Evolutionary conservation across 768 basidiomycete genomes (phyloP).

Genomic region (Kwoniella europaea): DNA sequence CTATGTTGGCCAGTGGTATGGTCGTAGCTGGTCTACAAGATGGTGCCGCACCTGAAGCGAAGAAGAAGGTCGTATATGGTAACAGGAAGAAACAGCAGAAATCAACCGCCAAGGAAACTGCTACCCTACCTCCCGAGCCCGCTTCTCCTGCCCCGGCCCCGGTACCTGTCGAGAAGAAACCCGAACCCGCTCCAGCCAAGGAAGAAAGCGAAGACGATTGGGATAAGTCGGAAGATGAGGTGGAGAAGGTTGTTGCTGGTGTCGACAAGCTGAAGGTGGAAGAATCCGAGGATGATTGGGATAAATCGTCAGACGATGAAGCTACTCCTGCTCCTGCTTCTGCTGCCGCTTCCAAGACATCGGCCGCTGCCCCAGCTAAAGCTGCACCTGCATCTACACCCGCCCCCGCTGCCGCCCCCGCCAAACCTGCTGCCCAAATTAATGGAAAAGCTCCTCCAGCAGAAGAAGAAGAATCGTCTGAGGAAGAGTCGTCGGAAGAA

Average conservation of each 20-base stretch:
- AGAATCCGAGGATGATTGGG: constrained; percentile 59
- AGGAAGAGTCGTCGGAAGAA: constrained; percentile 43
- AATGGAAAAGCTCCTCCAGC: constrained; percentile 48
- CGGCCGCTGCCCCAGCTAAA: constrained; percentile 33
- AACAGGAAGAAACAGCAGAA: constrained; percentile 69
- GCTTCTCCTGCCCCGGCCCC: constrained; percentile 45
- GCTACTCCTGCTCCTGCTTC: constrained; percentile 32
- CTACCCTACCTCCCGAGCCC: constrained; percentile 40
- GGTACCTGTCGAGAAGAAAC: constrained; percentile 57
- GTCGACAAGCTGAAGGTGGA: constrained; percentile 54
- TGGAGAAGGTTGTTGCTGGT: constrained; percentile 53
- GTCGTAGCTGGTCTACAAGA: constrained; percentile 84
- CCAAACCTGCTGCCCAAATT: constrained; percentile 37
- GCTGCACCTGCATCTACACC: constrained; percentile 28
- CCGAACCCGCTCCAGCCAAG: constrained; percentile 40
- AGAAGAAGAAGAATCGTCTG: constrained; percentile 58
- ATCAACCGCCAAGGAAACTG: constrained; percentile 26
- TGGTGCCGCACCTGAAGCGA: constrained; percentile 39
- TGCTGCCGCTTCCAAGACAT: constrained; percentile 32
- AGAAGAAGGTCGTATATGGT: constrained; percentile 72
- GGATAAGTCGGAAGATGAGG: constrained; percentile 59
- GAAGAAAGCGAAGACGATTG: constrained; percentile 61
- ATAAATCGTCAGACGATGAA: constrained; percentile 55
- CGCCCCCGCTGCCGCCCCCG: constrained; percentile 27
- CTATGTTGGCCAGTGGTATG: constrained; percentile 83